Evolutionary conservation across 768 basidiomycete species (phyloP), one percentile per base, ranked within the genome.

Genomic region (Suillus lakei): DNA sequence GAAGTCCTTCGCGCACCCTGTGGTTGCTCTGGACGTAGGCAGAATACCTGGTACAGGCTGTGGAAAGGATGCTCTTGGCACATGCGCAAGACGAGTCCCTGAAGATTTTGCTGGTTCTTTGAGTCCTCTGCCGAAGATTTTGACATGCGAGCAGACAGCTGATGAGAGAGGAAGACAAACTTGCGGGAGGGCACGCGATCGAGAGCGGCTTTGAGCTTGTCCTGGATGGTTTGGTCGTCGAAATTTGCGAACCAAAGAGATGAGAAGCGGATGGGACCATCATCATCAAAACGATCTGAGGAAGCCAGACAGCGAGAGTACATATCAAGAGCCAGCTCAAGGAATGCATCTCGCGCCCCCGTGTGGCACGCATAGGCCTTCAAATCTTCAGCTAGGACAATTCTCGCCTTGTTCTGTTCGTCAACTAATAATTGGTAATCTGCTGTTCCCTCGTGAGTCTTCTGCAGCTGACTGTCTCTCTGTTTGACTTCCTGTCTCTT

Each of bases 191-290:
- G 92, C 44, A 96, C 85, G 2, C 83, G 81, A 55, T 77, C 76
- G 10, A 95, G 74, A 2, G 88, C 84, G 1, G 68, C 50, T 43
- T 79, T 69, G 74, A 90, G 67, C 58, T 78, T 67, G 59, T 73
- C 63, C 78, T 84, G 84, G 28, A 86, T 75, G 53, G 78, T 74
- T 53, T 73, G 76, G 67, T 89, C 85, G 48, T 91, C 86, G 68
- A 95, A 92, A 71, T 95, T 93, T 1, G 91, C 87, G 67, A 98
- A 89, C 98, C 97, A 99, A 3, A 99, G 83, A 2, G 96, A 96
- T 68, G 88, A 90, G 34, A 99, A 82, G 13, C 94, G 88, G 61
- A 95, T 91, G 4, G 91, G 82, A 0, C 87, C 88, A 61, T 92
- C 88, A 63, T 90, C 88, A 72, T 99, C 93, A 67, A 87, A 90